These are phyloP conservation scores for Malassezia psittaci DNA, from an alignment of 1,284 basidiomycete genomes.

Conservation along the genomic window DNA sequence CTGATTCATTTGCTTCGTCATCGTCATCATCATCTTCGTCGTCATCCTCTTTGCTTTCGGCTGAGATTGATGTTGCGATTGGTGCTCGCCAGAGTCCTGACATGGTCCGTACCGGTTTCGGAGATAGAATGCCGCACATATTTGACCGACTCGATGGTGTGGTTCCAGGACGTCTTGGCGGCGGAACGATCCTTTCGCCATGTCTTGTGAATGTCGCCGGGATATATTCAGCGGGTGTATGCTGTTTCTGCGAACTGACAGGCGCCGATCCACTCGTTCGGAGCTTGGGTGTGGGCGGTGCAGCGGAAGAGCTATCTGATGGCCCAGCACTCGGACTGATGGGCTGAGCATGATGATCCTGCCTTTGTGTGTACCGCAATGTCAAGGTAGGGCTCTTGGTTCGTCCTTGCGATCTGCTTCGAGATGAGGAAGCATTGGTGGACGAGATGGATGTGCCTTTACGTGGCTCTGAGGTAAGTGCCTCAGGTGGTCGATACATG, in stretches of 20 bases:
- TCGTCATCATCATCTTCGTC: constrained; percentile 11
- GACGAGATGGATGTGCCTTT: no score
- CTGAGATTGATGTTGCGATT: background rate
- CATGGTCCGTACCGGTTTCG: constrained; percentile 13
- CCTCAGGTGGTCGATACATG: constrained; percentile 35
- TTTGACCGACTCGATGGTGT: background rate
- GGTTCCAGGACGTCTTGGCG: background rate
- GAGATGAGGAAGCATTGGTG: no score
- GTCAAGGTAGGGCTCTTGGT: background rate
- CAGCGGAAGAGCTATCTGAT: no score
- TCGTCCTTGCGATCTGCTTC: no score
- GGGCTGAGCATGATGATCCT: no score
- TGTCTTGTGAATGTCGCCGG: constrained; percentile 15
- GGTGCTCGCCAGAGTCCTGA: constrained; percentile 7
- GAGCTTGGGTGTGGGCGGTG: no score
- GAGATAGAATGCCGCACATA: constrained; percentile 8
- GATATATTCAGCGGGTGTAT: background rate
- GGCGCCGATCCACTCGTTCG: no score
- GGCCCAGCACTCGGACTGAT: no score
- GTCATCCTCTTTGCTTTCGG: constrained; percentile 6
- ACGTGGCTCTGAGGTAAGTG: constrained; percentile 19
- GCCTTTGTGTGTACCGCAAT: no score
- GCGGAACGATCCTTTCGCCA: constrained; percentile 14
- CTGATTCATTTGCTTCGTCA: background rate
- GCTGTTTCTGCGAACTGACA: no score